Evolutionary conservation across 176 grass and related monocot species (phyloP).

Genomic region (Rhipidocladum racemiflorum): DNA sequence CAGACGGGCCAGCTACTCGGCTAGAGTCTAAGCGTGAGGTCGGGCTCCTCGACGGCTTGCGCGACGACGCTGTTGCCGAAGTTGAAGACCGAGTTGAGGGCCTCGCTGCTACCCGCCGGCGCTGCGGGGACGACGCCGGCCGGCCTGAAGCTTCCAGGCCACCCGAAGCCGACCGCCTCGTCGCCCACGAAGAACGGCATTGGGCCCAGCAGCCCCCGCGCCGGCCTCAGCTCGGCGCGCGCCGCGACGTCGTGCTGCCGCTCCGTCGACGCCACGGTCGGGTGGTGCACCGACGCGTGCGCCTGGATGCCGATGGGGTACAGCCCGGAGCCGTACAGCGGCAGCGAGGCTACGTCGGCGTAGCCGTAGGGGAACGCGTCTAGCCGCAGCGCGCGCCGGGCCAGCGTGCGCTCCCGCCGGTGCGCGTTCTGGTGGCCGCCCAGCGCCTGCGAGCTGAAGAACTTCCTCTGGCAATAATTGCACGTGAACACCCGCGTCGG

Average conservation of each 20-base stretch:
- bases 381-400: constrained; percentile 45
- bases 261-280: neutral
- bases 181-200: constrained; percentile 53
- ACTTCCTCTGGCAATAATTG: constrained; percentile 84
- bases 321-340: constrained; percentile 52
- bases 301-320: constrained; percentile 64
- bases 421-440: constrained; percentile 80
- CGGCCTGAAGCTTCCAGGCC: constrained; percentile 61
- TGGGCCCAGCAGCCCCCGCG: constrained; percentile 44
- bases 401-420: constrained; percentile 65
- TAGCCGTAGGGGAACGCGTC: constrained; percentile 46
- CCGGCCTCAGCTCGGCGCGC: neutral
- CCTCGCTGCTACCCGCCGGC: neutral
- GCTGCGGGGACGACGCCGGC: neutral
- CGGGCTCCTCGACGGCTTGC: constrained; percentile 56
- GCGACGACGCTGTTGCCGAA: constrained; percentile 6
- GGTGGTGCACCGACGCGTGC: constrained; percentile 53
- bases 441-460: constrained; percentile 81
- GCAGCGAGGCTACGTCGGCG: constrained; percentile 63
- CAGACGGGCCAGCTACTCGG: neutral
- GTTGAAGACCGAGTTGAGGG: constrained; percentile 15
- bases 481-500: constrained; percentile 58
- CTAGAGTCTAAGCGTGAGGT: constrained; percentile 71
- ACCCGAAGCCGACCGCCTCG: constrained; percentile 48
- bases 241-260: neutral